Conservation (phyloP, 257 asterid genomes). For the Misopates orontium region DNA sequence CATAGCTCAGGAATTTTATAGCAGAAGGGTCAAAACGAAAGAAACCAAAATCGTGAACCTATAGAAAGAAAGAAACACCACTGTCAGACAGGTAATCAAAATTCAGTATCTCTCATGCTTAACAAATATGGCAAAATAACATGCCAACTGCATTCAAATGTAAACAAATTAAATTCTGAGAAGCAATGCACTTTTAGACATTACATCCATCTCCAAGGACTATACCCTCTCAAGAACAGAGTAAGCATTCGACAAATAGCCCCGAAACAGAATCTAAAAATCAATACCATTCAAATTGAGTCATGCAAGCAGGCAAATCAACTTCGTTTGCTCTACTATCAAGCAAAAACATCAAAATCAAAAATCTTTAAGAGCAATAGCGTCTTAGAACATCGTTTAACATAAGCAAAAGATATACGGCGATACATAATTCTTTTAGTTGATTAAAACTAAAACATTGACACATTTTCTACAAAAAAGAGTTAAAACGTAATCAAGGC, state of each 20-base stretch:
- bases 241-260: constrained; percentile 2
- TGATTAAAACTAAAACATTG: too few relatives aligned
- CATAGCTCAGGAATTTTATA: constrained; percentile 87
- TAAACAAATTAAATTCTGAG: constrained; percentile 14
- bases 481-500: too few relatives aligned
- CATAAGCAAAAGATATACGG: too few relatives aligned
- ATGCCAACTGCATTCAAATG: neutral
- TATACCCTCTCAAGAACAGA: neutral
- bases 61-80: constrained; percentile 28
- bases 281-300: constrained; percentile 1
- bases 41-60: constrained; percentile 99
- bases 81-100: constrained; percentile 15
- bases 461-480: too few relatives aligned
- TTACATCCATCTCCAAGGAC: neutral
- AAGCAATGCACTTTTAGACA: constrained; percentile 14
- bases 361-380: too few relatives aligned
- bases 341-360: too few relatives aligned
- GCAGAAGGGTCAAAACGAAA: constrained; percentile 87
- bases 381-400: too few relatives aligned
- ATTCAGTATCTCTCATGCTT: constrained; percentile 18
- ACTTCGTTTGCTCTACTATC: too few relatives aligned
- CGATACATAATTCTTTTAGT: too few relatives aligned
- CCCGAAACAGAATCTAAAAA: neutral
- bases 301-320: neutral
- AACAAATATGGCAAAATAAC: constrained; percentile 17